Evolutionary conservation across 2,329 filamentous ascomycete genomes (phyloP), one percentile per base, ranked within the genome.

Genomic region (Macrophomina tecta): DNA sequence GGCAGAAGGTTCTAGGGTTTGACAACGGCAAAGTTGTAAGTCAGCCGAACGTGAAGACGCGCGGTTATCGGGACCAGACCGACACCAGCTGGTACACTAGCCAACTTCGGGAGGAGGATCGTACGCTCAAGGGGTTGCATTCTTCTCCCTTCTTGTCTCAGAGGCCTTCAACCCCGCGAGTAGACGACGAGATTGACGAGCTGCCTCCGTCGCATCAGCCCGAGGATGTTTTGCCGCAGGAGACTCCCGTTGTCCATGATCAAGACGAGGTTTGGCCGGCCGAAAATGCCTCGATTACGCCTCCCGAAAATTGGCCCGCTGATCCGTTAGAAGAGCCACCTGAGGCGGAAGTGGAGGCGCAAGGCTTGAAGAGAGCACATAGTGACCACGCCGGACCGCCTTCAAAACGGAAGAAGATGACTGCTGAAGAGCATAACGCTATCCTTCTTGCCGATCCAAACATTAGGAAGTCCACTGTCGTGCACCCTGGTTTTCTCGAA

Each of bases 361-460:
- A 18, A n/a, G 56, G 56, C 12, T 4, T 55, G 4, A 63, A 63
- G 45, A 53, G 65, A 36, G 14, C 56, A 18, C n/a, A 28, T n/a
- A 51, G 52, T 36, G 65, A 63, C 5, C 56, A 18, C 36, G 49
- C n/a, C 16, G 58, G 34, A 14, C 63, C 63, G n/a, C 69, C 69
- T 14, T 63, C 66, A 28, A 77, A 77, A 28, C 78, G 81, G 40
- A 77, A 78, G 18, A 78, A 77, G 11, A 81, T 95, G 82, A 97
- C 93, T 0, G 91, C 95, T 0, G 94, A 99, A 78, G 91, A 97
- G 75, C 93, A 98, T 78, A 99, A 98, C 74, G 91, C 92, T 9
- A 83, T 91, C 68, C 84, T 98, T 1, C 84, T 99, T 3, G 87
- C 91, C 2, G 93, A 98, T 73, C 93, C 95, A 2, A 89, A 89